Percentiles rank a stretch among this genome's conserved stretches.
Evolutionary conservation across 1,284 basidiomycete species (phyloP).

Genomic region (Puccinia coronata): DNA sequence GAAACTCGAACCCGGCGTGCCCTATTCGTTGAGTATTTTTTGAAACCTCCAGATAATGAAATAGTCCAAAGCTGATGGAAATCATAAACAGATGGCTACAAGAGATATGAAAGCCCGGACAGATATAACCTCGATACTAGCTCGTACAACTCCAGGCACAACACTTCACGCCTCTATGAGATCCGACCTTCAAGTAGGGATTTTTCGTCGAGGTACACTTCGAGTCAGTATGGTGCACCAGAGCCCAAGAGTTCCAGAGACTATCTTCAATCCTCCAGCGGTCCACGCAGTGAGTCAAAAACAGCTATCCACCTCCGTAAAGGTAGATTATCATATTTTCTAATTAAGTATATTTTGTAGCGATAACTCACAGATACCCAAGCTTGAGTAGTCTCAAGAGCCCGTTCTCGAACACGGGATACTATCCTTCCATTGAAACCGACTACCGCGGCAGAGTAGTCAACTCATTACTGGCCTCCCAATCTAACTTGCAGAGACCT

Average conservation of each 20-base stretch:
- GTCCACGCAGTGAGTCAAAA: neutral
- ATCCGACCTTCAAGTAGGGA: conserved; percentile 3
- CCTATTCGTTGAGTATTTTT: conserved; percentile 13
- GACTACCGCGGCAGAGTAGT: too few species aligned
- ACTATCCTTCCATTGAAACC: neutral
- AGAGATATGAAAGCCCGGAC: neutral
- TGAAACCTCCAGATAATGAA: neutral
- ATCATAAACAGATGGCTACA: conserved; percentile 10
- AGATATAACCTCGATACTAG: neutral
- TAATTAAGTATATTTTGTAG: neutral
- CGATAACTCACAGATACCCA: conserved; percentile 9
- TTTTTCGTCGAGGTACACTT: neutral
- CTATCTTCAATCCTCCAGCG: neutral
- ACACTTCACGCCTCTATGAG: conserved; percentile 1
- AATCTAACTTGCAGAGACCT: neutral
- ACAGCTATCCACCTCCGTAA: neutral
- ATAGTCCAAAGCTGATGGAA: neutral
- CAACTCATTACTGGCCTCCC: neutral
- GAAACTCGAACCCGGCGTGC: neutral
- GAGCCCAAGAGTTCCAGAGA: neutral
- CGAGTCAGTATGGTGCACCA: neutral
- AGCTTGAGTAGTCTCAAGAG: conserved; percentile 2
- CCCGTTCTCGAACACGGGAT: neutral
- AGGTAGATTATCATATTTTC: neutral
- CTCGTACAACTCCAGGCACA: neutral